These are phyloP conservation scores for Cenchrus americanus DNA, from an alignment of 176 grass and related monocot species.

Conservation along the genomic window DNA sequence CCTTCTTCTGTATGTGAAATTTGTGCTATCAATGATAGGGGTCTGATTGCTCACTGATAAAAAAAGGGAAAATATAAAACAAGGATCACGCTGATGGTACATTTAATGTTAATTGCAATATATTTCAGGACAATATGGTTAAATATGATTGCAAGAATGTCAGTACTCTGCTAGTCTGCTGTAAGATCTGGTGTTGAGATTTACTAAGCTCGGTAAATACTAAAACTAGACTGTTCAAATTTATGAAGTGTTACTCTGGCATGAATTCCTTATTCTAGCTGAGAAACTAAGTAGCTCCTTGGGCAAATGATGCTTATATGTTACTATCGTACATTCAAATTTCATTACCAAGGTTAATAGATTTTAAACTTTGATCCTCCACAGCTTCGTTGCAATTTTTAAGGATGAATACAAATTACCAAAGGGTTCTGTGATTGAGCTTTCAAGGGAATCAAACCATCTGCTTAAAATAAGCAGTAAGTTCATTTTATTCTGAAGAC, in stretches of 20 bases:
- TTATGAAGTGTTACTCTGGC: background rate
- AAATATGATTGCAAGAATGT: slow-evolving; percentile 1
- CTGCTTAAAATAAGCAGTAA: slow-evolving; percentile 91
- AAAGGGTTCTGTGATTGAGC: slow-evolving; percentile 86
- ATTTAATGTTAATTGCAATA: background rate
- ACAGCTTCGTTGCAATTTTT: slow-evolving; percentile 89
- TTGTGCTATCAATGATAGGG: background rate
- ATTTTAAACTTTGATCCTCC: slow-evolving; percentile 16
- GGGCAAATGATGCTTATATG: background rate
- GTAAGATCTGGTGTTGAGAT: background rate
- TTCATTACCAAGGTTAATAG: background rate
- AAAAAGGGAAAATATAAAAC: background rate
- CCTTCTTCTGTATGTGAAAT: background rate
- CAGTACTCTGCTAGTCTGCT: background rate
- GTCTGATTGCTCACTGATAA: background rate
- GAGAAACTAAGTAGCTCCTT: slow-evolving; percentile 17
- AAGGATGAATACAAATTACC: slow-evolving; percentile 93
- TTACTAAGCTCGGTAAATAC: slow-evolving; percentile 9
- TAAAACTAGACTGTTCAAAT: background rate
- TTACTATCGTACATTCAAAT: background rate
- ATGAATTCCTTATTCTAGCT: slow-evolving; percentile 2
- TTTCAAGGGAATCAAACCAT: slow-evolving; percentile 82
- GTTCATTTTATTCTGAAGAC: slow-evolving; percentile 10
- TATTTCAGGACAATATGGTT: background rate
- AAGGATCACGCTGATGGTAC: background rate